These are phyloP conservation scores for Phialophora verrucosa DNA, from an alignment of 2,329 filamentous ascomycete genomes.

Conservation along the genomic window DNA sequence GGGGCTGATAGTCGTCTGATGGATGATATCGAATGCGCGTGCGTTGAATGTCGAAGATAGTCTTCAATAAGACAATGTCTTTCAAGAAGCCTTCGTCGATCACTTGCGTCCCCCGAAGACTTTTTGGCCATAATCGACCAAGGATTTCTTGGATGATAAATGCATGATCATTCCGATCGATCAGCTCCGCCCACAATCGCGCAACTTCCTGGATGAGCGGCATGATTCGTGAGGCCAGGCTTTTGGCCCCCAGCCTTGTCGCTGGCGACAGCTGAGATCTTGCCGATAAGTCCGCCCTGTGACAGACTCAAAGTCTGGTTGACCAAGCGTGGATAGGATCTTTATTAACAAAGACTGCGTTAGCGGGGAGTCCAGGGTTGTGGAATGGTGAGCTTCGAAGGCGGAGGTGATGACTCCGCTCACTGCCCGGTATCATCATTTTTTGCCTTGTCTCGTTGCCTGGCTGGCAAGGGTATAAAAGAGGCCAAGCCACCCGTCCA, in stretches of 20 bases:
- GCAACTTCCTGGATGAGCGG: constrained; percentile 5
- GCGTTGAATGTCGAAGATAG: constrained; percentile 15
- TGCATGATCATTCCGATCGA: constrained; percentile 9
- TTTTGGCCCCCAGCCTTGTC: neutral
- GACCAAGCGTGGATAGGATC: neutral
- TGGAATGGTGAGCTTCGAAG: neutral
- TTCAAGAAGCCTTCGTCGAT: constrained; percentile 10
- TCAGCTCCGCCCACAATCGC: constrained; percentile 3
- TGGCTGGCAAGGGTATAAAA: neutral
- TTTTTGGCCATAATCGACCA: constrained; percentile 13
- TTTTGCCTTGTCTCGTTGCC: constrained; percentile 4
- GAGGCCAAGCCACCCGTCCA: neutral
- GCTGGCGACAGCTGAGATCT: neutral
- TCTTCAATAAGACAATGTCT: constrained; percentile 9
- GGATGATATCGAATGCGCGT: constrained; percentile 2
- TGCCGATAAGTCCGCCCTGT: constrained; percentile 1
- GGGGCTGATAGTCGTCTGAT: neutral
- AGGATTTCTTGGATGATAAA: constrained; percentile 10
- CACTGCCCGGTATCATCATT: neutral
- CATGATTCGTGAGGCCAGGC: constrained; percentile 8
- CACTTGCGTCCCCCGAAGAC: neutral
- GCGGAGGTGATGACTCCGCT: neutral
- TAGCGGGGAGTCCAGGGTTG: neutral
- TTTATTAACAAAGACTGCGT: neutral
- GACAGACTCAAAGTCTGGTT: neutral